These are phyloP conservation scores for Daldinia childiae DNA, from an alignment of 495 filamentous ascomycete species.

Conservation along the genomic window DNA sequence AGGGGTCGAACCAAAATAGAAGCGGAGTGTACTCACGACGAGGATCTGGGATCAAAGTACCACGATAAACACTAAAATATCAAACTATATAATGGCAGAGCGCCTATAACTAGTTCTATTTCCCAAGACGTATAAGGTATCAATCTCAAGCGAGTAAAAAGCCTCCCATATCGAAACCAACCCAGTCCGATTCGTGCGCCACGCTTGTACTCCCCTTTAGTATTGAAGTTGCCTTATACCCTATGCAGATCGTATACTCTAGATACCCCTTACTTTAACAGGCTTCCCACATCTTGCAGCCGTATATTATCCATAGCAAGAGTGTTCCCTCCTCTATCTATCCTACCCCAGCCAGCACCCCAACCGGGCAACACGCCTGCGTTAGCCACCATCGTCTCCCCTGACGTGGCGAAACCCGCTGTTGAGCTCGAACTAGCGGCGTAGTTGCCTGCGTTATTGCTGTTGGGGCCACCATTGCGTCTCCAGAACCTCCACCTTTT, in stretches of 20 bases:
- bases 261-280: conserved; percentile 35
- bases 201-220: conserved; percentile 9
- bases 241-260: conserved; percentile 4
- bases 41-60: no score
- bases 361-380: conserved; percentile 46
- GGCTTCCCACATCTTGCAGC: conserved; percentile 46
- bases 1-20: no score
- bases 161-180: neutral
- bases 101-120: neutral
- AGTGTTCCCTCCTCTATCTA: conserved; percentile 45
- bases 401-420: conserved; percentile 31
- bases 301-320: conserved; percentile 45
- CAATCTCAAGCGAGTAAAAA: neutral
- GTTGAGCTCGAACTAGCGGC: conserved; percentile 44
- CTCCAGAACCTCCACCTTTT: conserved; percentile 41
- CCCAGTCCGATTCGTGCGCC: conserved; percentile 17
- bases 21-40: no score
- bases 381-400: conserved; percentile 35
- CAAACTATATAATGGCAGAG: neutral
- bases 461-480: neutral
- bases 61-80: neutral
- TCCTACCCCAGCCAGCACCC: conserved; percentile 50
- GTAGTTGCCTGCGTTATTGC: conserved; percentile 6
- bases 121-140: neutral
- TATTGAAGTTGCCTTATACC: conserved; percentile 4